A percentile compares a stretch with the other conserved stretches of the same genome.
Evolutionary conservation across 2,329 filamentous ascomycete species (phyloP).

Genomic region (Penicillium italicum): DNA sequence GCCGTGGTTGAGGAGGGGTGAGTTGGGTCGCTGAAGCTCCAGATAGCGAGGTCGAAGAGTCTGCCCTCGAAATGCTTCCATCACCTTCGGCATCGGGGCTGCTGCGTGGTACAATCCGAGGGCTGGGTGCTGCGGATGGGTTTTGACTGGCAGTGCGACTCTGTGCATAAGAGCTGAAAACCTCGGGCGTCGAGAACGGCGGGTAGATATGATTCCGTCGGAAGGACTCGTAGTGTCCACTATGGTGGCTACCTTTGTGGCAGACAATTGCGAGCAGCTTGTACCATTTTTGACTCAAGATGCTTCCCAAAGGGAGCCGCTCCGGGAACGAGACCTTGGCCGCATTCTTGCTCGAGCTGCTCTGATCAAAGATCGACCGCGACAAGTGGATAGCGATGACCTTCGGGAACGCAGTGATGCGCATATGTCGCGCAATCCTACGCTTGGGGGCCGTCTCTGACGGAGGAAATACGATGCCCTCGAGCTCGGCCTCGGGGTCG

Average conservation of each 20-base stretch:
- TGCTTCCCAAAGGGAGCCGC: slow-evolving; percentile 72
- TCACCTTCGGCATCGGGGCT: slow-evolving; percentile 29
- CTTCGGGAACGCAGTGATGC: slow-evolving; percentile 82
- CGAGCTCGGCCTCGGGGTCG: slow-evolving; percentile 74
- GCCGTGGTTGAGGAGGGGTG: slow-evolving; percentile 21
- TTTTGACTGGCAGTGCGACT: slow-evolving; percentile 57
- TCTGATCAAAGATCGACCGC: slow-evolving; percentile 81
- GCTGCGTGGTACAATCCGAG: slow-evolving; percentile 42
- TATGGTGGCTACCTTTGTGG: slow-evolving; percentile 93
- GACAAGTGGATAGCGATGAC: slow-evolving; percentile 89
- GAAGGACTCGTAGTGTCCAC: slow-evolving; percentile 96
- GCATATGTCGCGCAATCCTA: slow-evolving; percentile 80
- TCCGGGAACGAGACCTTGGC: slow-evolving; percentile 94
- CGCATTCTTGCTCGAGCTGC: slow-evolving; percentile 83
- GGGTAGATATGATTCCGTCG: slow-evolving; percentile 74
- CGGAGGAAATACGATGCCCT: slow-evolving; percentile 71
- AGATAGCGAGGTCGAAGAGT: slow-evolving; percentile 37
- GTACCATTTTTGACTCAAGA: slow-evolving; percentile 75
- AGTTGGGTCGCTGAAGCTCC: slow-evolving; percentile 19
- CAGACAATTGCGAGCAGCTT: slow-evolving; percentile 82
- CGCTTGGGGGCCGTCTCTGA: slow-evolving; percentile 71
- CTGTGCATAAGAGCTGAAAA: slow-evolving; percentile 70
- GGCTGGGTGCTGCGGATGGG: slow-evolving; percentile 48
- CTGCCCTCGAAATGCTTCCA: slow-evolving; percentile 31
- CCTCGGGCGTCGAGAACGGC: slow-evolving; percentile 78